Base-by-base conservation (phyloP, 2,329 filamentous ascomycete species). In the Fusarium continuum region DNA sequence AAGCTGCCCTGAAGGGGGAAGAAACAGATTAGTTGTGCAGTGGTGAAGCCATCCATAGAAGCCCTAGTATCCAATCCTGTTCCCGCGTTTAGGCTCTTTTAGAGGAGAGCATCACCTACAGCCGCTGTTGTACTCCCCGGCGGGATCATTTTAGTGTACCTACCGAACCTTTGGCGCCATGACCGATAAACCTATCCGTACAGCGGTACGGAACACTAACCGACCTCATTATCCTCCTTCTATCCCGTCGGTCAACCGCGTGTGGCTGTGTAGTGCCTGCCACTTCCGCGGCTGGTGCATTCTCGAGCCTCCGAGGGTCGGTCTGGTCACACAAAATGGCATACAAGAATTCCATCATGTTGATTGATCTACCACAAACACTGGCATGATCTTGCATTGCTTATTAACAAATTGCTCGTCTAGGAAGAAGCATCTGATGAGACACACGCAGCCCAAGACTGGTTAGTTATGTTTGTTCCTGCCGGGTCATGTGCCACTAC, bases 401-500 rank as follows among this genome's bases (percentile, higher is more conserved):
- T 36, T 31, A 34, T 47, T 36, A 51, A 50, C 26, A 23, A 38
- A 34, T 43, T 51, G 6, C 41, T 56, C 45, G 13, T 29, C 28
- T 46, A n/a, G 40, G 40, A 39, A 22, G 16, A 38, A 55, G 8
- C 22, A 41, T 47, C 45, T 48, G 55, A 46, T 19, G 28, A 44
- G 43, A 51, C 28, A 22, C 19, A 45, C 41, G 45, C 36, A 51
- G 20, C 23, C 28, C 34, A 48, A 22, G 35, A 43, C 36, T 53
- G 43, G 38, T 35, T 49, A 41, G 38, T 38, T 22, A 39, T 57
- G 29, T 38, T 39, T n/a, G n/a, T n/a, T 40, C 48, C 35, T 60
- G 40, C 53, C 44, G 53, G 40, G 53, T 60, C 62, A 66, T 57
- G 61, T 64, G 57, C 47, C 40, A 41, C 16, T 44, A 20, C n/a